These are phyloP conservation scores for Pythium myriotylum DNA, from an alignment of 352 stramenopile species.

Conservation along the genomic window DNA sequence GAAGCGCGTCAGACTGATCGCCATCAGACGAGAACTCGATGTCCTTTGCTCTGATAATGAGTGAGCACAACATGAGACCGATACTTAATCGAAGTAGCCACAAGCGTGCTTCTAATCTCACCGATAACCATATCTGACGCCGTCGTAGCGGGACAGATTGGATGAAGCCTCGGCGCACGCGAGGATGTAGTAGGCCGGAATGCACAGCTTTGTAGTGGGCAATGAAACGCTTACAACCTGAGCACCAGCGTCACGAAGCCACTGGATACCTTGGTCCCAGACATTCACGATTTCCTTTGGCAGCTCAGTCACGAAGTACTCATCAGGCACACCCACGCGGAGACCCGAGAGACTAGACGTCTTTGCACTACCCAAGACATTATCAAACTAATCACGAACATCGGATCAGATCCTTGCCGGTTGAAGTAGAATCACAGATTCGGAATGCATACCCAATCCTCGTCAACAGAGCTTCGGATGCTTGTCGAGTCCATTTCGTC, in stretches of 20 bases:
- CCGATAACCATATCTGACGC: constrained; percentile 91
- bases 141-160: constrained; percentile 98
- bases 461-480: constrained; percentile 43
- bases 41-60: constrained; percentile 50
- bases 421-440: no score
- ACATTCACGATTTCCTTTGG: constrained; percentile 80
- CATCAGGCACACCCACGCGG: constrained; percentile 91
- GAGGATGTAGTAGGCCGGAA: constrained; percentile 98
- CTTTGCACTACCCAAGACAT: constrained; percentile 34
- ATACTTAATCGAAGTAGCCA: no score
- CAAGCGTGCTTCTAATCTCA: constrained; percentile 31
- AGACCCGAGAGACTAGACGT: constrained; percentile 68
- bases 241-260: constrained; percentile 67
- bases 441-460: constrained; percentile 72
- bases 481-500: constrained; percentile 87
- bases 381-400: constrained; percentile 32
- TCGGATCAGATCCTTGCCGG: background rate
- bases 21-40: constrained; percentile 45
- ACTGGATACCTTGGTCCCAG: constrained; percentile 82
- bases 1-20: constrained; percentile 77
- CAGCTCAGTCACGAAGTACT: constrained; percentile 94
- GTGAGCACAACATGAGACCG: no score
- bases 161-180: constrained; percentile 97
- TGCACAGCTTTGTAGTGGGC: constrained; percentile 82
- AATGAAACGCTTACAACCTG: constrained; percentile 79